Conservation (phyloP, 179 eudicot species). For the Pouteria campechiana region DNA sequence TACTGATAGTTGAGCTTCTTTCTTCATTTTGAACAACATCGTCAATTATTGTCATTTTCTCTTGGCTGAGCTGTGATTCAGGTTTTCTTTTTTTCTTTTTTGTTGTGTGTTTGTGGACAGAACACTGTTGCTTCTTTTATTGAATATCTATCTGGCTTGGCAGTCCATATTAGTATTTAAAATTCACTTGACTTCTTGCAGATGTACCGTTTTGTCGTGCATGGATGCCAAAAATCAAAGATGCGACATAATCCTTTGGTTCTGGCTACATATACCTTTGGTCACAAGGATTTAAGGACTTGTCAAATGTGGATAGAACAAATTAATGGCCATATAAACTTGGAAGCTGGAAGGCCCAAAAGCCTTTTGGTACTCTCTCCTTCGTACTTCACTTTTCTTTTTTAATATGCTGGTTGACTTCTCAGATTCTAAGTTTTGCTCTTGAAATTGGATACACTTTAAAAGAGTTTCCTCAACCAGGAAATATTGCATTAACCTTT, state of each 20-base stretch:
- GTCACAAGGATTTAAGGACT: slow-evolving; percentile 47
- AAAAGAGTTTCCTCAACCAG: too few relatives aligned
- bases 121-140: too few relatives aligned
- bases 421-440: background rate
- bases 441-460: background rate
- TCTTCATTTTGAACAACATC: too few relatives aligned
- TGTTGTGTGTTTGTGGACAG: too few relatives aligned
- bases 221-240: slow-evolving; percentile 53
- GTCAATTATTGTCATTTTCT: too few relatives aligned
- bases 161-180: too few relatives aligned
- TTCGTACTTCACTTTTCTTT: background rate
- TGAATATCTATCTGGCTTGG: too few relatives aligned
- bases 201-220: slow-evolving; percentile 79
- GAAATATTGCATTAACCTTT: slow-evolving; percentile 3
- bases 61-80: too few relatives aligned
- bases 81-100: too few relatives aligned
- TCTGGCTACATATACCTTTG: slow-evolving; percentile 59
- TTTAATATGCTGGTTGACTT: background rate
- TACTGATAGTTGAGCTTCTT: too few relatives aligned
- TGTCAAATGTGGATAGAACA: slow-evolving; percentile 55
- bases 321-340: slow-evolving; percentile 30
- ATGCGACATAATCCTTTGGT: slow-evolving; percentile 47
- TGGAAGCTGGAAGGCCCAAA: slow-evolving; percentile 67
- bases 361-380: slow-evolving; percentile 89
- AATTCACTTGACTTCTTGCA: too few relatives aligned